Evolutionary conservation across 805 yeast genomes (phyloP).

Genomic region (Candida glaebosa): DNA sequence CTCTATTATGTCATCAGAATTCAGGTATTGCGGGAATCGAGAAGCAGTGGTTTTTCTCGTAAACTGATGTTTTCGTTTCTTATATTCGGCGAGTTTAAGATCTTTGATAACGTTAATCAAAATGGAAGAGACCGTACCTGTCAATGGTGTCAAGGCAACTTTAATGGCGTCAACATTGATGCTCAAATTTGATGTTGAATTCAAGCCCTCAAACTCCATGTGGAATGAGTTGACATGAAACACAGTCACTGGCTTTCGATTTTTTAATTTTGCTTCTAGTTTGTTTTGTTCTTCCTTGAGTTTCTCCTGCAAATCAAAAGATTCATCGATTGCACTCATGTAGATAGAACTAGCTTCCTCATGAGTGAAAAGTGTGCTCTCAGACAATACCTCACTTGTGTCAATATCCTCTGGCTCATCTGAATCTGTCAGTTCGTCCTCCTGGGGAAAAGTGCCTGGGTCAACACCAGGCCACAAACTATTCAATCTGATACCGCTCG

Average conservation of each 20-base stretch:
- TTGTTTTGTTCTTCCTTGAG: constrained; percentile 6
- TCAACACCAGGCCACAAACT: constrained; percentile 39
- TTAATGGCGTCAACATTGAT: constrained; percentile 38
- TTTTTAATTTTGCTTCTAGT: not conserved
- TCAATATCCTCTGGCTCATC: constrained; percentile 25
- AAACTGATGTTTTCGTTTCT: constrained; percentile 18
- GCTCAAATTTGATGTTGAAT: constrained; percentile 28
- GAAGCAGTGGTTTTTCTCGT: constrained; percentile 5
- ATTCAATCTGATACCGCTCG: constrained; percentile 38
- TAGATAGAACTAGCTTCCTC: constrained; percentile 70
- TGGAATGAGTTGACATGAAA: constrained; percentile 33
- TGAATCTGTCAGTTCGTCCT: constrained; percentile 8
- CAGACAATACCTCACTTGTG: constrained; percentile 44
- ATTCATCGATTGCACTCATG: constrained; percentile 73
- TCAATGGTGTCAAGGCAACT: constrained; percentile 43
- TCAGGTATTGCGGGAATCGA: constrained; percentile 25
- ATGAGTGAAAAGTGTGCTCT: constrained; percentile 63
- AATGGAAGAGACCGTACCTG: constrained; percentile 34
- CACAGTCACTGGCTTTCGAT: constrained; percentile 16
- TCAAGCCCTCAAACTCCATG: constrained; percentile 48
- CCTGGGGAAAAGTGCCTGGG: constrained; percentile 20
- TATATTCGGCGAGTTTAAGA: constrained; percentile 29
- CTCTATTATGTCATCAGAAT: constrained; percentile 12
- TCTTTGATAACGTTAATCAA: constrained; percentile 36
- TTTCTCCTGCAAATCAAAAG: constrained; percentile 22